Percentiles rank a stretch among this genome's conserved stretches.
phyloP scores from a whole-genome alignment of 2,329 filamentous ascomycete genomes.

The Ascocoryne sarcoides region DNA sequence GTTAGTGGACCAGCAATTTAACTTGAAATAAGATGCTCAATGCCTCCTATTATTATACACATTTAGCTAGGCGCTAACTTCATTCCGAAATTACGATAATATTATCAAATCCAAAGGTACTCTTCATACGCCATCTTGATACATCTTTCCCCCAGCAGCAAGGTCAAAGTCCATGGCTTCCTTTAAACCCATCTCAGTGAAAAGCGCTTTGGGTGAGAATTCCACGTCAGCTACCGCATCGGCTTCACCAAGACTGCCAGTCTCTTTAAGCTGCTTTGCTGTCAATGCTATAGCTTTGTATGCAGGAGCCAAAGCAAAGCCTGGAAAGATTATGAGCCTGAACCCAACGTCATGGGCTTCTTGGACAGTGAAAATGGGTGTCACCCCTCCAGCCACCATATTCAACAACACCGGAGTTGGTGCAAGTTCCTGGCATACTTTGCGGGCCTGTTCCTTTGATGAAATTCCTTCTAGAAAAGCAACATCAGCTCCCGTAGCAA shows the following conservation, averaged over 20 bases:
- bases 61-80: too few relatives aligned
- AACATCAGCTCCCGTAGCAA: conserved; percentile 48
- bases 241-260: conserved; percentile 21
- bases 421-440: conserved; percentile 38
- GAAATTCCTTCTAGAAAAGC: conserved; percentile 51
- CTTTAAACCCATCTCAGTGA: conserved; percentile 5
- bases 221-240: conserved; percentile 1
- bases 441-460: conserved; percentile 38
- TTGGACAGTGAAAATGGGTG: conserved; percentile 41
- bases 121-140: conserved; percentile 1
- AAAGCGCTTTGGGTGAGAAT: conserved; percentile 5
- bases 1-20: too few relatives aligned
- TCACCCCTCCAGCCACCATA: conserved; percentile 47
- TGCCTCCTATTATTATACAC: too few relatives aligned
- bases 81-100: too few relatives aligned
- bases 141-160: conserved; percentile 4
- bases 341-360: conserved; percentile 49
- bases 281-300: conserved; percentile 35
- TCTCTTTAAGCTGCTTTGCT: conserved; percentile 31
- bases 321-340: conserved; percentile 50
- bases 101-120: too few relatives aligned
- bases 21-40: too few relatives aligned
- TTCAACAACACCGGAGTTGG: conserved; percentile 47
- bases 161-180: conserved; percentile 7
- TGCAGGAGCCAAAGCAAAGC: conserved; percentile 39